Conservation (phyloP, 108 stramenopile species). For the Chaetoceros muelleri region DNA sequence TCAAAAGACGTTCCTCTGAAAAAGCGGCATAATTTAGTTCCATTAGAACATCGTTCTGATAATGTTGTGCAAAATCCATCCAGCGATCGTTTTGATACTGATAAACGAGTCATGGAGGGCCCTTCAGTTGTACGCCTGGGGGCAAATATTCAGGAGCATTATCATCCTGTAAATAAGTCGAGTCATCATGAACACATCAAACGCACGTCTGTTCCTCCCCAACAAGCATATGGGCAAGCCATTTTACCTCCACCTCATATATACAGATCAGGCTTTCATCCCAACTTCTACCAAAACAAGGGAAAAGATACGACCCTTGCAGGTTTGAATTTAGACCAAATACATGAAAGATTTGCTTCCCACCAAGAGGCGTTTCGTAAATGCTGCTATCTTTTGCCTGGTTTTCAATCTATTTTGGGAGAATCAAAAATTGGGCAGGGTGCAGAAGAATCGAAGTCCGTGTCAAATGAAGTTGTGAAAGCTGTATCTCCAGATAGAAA, state of each 20-base stretch:
- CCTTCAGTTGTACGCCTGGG: background rate
- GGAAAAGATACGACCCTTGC: conserved; percentile 28
- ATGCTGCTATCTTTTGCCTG: conserved; percentile 60
- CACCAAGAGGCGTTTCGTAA: conserved; percentile 44
- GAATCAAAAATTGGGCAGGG: conserved; percentile 6
- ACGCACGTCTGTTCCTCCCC: conserved; percentile 4
- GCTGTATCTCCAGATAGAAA: conserved; percentile 11
- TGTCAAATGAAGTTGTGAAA: conserved; percentile 4
- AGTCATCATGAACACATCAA: background rate
- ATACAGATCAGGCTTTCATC: background rate
- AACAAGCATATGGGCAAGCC: conserved; percentile 3
- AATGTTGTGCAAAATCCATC: too few species aligned
- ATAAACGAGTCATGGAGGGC: background rate
- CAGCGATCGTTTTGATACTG: background rate
- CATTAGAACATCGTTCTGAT: too few species aligned
- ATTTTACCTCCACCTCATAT: background rate
- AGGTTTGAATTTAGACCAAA: conserved; percentile 21
- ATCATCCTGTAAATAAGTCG: background rate
- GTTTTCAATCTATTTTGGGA: conserved; percentile 35
- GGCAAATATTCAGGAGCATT: background rate
- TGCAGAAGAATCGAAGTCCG: background rate
- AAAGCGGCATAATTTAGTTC: too few species aligned
- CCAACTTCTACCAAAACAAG: background rate
- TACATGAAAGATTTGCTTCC: background rate
- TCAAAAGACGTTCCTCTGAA: too few species aligned